Evolutionary conservation across 2,329 filamentous ascomycete species (phyloP), one percentile per base, ranked within the genome.

Genomic region (Berkeleyomyces rouxiae): DNA sequence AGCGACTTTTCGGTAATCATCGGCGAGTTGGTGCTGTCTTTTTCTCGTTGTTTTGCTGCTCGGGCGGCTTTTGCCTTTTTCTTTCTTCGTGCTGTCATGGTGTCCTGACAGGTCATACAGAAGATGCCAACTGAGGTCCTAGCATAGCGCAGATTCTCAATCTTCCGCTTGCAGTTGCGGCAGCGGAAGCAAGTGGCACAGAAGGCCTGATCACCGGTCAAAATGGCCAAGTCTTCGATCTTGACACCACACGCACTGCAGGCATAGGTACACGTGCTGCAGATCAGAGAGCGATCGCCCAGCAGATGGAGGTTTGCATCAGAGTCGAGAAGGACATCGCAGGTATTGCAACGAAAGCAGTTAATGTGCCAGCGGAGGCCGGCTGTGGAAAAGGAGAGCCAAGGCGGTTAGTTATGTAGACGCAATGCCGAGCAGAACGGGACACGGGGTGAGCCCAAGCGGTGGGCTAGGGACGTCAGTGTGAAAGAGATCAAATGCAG

Each of bases 261-360:
- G 79, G 91, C 96, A 74, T 99, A 99, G 61, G 93, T 97, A 77
- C 93, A 99, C 75, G 96, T 96, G 77, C 96, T 97, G 80, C 93
- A 99, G 69, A 99, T 97, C 67, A 99, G 83, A 16, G 92, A 97
- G 67, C 93, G 93, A 76, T 99, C 93, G 72, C 93, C 93, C 66
- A 99, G 88, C 36, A 99, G 86, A 60, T 99, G 85, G 59, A 99
- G 85, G 75, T 97, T 97, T 69, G 93, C 93, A 72, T 99, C 92
- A 66, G 93, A 97, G 77, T 99, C 93, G 75, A 99, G 90, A 64
- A 96, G 84, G 65, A 91, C 96, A 70, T 85, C 84, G 79, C 92
- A 99, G 63, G 88, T 95, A 74, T 96, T 93, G 80, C 92, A 97
- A 72, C 91, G 87, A 77, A 99, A 99, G 78, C 93, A 99, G 77